Conservation (phyloP, 2,329 filamentous ascomycete species). For the Hypomyces perniciosus region DNA sequence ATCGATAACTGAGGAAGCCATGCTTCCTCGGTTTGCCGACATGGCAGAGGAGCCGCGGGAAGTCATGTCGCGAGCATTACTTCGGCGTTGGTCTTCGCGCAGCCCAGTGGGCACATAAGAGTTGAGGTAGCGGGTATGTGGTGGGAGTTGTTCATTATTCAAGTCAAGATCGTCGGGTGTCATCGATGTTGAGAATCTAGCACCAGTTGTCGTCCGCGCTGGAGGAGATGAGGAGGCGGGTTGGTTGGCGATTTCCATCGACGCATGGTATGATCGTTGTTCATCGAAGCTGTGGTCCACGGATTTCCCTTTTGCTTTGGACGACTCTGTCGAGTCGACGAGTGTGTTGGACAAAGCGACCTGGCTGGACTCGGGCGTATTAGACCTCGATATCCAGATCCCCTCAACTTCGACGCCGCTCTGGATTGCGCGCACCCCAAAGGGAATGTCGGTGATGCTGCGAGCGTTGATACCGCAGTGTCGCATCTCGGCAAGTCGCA, state of each 20-base stretch:
- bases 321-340: constrained; percentile 11
- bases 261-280: constrained; percentile 1
- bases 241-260: constrained; percentile 1
- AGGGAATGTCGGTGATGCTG: constrained; percentile 60
- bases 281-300: constrained; percentile 9
- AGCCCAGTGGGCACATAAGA: neutral
- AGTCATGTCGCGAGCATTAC: constrained; percentile 4
- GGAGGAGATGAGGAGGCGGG: neutral
- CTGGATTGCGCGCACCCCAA: constrained; percentile 80
- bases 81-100: neutral
- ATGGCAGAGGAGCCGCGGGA: constrained; percentile 2
- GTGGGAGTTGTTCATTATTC: neutral
- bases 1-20: constrained; percentile 5
- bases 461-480: constrained; percentile 43
- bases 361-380: constrained; percentile 30
- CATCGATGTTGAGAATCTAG: neutral
- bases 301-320: constrained; percentile 19
- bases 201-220: neutral
- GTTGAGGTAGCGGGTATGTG: neutral
- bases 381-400: constrained; percentile 64
- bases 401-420: constrained; percentile 78
- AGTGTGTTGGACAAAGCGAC: constrained; percentile 21
- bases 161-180: neutral
- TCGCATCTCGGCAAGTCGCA: constrained; percentile 46
- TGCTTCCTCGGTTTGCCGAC: constrained; percentile 1